Base-by-base conservation (phyloP, 768 basidiomycete species). In the Cystofilobasidium capitatum region DNA sequence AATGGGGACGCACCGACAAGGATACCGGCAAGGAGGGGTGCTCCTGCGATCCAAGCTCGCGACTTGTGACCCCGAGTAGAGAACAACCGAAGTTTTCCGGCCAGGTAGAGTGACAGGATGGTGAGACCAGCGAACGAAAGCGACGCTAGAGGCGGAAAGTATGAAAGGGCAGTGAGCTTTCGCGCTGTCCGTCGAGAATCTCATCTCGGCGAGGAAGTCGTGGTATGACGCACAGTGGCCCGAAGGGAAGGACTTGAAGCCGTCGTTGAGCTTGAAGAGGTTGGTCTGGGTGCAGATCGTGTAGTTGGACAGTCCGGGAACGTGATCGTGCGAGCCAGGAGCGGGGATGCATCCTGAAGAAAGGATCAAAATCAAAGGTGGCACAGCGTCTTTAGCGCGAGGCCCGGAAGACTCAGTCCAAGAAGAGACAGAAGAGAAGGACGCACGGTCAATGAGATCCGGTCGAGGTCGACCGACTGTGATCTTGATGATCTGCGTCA, bases 61-160 rank as follows among this genome's bases (percentile, higher is more conserved):
- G 73, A 65, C 83, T 58, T 78, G 63, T 90, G 83, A 4, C 91
- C 92, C 55, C 84, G 81, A 31, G 79, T 80, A 75, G 96, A 91
- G 70, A 91, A 94, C 7, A 98, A 78, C 73, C 93, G 92, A 72
- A 94, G 79, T 77, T 98, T 97, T 2, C 93, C 96, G 14, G 89
- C 88, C 8, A 93, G 78, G 75, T 96, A 98, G 71, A 89, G 86
- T 1, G 87, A 80, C 45, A 98, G 80, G 78, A 92, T 93, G 1
- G 88, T 89, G 10, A 99, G 81, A 1, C 94, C 94, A 8, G 91
- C 89, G 75, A 94, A 97, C 0, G 92, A 90, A 63, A 94, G 91
- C 89, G 71, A 58, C 1, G 64, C 61, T 62, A 33, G 33, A 26
- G 8, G 4, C 44, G 44, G 8, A 45, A 40, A 33, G 58, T 33